Evolutionary conservation across 2,329 filamentous ascomycete species (phyloP), one percentile per base, ranked within the genome.

Genomic region (Sporothrix brasiliensis): DNA sequence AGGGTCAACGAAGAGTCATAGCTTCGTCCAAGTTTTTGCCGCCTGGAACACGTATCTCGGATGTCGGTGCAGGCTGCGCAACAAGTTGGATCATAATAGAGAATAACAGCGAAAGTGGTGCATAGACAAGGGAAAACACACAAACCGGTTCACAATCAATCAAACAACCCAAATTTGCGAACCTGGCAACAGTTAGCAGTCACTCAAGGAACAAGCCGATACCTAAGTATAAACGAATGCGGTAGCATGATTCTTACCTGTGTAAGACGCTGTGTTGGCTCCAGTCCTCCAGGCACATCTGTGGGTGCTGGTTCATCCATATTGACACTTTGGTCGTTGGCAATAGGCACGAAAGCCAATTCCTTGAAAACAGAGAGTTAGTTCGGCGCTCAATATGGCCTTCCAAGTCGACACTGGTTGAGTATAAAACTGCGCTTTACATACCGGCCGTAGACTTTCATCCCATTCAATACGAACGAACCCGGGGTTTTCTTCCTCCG

Each of bases 51-150:
- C 80, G 81, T 24, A 87, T 93, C 70, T 80, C 84, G 73, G 81
- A 81, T 66, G 84, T 97, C 66, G 92, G 90, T 30, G 93, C 92
- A n/a, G 94, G 94, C 1, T 97, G 93, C 80, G 94, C 94, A 58
- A 97, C 94, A 21, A 96, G 90, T 77, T 97, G 93, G 89, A 83
- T 96, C 69, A 44, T 74, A 10, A 68, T 74, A 56, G 69, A 67
- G 47, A 27, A 70, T 13, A 39, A 19, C 0, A 21, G 65, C 11
- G 66, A 34, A 21, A 65, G 58, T 47, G 39, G 39, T 4, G 21
- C 39, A 44, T 47, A 54, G 52, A 54, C 19, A 14, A 34, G 34
- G 34, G 6, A 34, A n/a, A 10, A 4, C 7, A 34, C 5, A 24
- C 19, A 5, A 13, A 24, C 13, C 11, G 24, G 3, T 4, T 19